Conservation (phyloP, 106 monocot genomes). For the Dioscorea alata region DNA sequence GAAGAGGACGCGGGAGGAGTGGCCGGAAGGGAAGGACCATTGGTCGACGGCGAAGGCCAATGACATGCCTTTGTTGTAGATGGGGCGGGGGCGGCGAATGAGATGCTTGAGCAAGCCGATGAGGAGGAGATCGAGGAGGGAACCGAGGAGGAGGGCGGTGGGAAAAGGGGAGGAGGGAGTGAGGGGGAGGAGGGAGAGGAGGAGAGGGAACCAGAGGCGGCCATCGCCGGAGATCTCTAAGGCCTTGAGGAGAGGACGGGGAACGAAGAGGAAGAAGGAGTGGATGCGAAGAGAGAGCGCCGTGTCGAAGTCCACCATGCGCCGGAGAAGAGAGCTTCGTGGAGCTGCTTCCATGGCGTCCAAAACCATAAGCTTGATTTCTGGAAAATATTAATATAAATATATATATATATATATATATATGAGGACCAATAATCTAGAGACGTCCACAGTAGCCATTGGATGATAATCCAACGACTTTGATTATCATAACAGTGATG, state of each 20-base stretch:
- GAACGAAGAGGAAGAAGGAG: constrained; percentile 32
- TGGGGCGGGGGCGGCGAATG: constrained; percentile 78
- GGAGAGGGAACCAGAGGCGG: constrained; percentile 77
- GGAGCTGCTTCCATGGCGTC: no score
- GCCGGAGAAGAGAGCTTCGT: constrained; percentile 11
- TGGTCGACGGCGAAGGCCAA: constrained; percentile 64
- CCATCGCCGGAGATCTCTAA: constrained; percentile 95
- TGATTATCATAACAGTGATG: no score
- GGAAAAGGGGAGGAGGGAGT: constrained; percentile 15
- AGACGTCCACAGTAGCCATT: no score
- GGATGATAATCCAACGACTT: no score
- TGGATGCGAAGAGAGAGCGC: constrained; percentile 46
- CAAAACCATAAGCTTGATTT: no score
- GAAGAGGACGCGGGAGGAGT: constrained; percentile 94
- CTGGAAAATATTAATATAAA: no score
- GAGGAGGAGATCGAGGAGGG: constrained; percentile 70
- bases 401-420: no score
- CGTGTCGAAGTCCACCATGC: constrained; percentile 40
- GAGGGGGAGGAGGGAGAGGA: constrained; percentile 53
- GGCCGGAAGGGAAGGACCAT: constrained; percentile 98
- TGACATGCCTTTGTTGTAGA: constrained; percentile 82
- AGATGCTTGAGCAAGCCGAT: constrained; percentile 71
- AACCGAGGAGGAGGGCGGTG: constrained; percentile 45
- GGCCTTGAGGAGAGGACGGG: constrained; percentile 61
- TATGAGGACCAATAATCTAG: no score